These are phyloP conservation scores for Apodospora peruviana DNA, from an alignment of 495 filamentous ascomycete genomes.

Conservation along the genomic window DNA sequence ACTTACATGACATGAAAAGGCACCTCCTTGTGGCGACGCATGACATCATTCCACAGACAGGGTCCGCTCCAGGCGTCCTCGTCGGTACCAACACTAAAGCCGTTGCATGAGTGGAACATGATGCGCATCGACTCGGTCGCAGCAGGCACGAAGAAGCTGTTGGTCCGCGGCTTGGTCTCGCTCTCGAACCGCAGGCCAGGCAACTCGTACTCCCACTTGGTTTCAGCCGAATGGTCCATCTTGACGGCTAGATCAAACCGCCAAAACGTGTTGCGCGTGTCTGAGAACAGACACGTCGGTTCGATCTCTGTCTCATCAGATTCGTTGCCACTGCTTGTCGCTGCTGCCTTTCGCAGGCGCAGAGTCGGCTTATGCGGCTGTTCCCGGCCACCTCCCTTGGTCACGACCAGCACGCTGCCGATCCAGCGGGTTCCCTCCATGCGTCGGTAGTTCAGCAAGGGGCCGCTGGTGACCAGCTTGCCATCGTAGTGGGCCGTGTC, in stretches of 20 bases:
- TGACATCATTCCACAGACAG: conserved; percentile 85
- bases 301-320: conserved; percentile 8
- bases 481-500: conserved; percentile 22
- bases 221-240: conserved; percentile 44
- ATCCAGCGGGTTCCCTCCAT: conserved; percentile 75
- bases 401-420: conserved; percentile 79
- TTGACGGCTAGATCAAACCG: conserved; percentile 61
- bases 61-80: conserved; percentile 77
- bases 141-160: conserved; percentile 70
- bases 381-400: conserved; percentile 53
- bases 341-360: conserved; percentile 22
- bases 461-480: conserved; percentile 68
- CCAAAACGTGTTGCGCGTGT: conserved; percentile 75
- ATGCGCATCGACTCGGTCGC: conserved; percentile 81
- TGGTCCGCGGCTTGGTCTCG: conserved; percentile 39
- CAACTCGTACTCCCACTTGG: conserved; percentile 57
- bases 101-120: conserved; percentile 95
- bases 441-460: conserved; percentile 76
- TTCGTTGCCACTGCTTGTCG: conserved; percentile 1
- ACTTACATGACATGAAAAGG: conserved; percentile 79
- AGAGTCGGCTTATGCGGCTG: conserved; percentile 27
- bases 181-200: conserved; percentile 40
- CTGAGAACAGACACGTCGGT: conserved; percentile 71
- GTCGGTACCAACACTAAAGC: conserved; percentile 89
- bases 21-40: conserved; percentile 60